A percentile compares a stretch with the other conserved stretches of the same genome.
Evolutionary conservation across 306 rosid species (phyloP).

Genomic region (Castanea crenata): DNA sequence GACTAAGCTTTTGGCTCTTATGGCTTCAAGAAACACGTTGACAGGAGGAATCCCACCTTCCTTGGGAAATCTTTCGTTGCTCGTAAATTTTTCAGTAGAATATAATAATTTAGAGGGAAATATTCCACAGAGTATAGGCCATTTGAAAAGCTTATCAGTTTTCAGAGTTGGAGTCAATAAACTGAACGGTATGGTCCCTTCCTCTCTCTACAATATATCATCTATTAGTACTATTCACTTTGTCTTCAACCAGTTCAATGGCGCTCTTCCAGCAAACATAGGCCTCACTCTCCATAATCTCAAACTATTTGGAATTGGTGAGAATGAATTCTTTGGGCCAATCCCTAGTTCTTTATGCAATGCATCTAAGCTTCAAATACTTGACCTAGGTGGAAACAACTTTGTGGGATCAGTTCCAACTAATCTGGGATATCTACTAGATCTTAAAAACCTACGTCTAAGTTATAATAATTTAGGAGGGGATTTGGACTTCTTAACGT

Average conservation of each 20-base stretch:
- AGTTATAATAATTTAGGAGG: neutral
- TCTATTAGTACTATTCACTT: neutral
- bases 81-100: neutral
- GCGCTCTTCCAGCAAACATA: conserved; percentile 29
- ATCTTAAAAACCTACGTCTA: neutral
- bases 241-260: conserved; percentile 12
- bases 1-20: conserved; percentile 2
- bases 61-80: conserved; percentile 38
- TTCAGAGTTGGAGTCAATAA: neutral
- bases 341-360: no score
- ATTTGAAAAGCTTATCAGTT: neutral
- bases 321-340: neutral
- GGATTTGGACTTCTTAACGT: conserved; percentile 5
- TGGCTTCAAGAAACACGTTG: neutral
- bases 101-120: conserved; percentile 15
- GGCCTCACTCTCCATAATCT: conserved; percentile 35
- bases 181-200: conserved; percentile 26
- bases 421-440: neutral
- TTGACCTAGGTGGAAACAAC: no score
- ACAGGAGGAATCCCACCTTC: conserved; percentile 26
- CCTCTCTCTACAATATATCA: conserved; percentile 36
- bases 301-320: neutral
- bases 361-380: no score
- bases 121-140: conserved; percentile 30
- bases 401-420: neutral